Evolutionary conservation across 202 grass and related monocot genomes (phyloP).

Genomic region (Setaria italica): DNA sequence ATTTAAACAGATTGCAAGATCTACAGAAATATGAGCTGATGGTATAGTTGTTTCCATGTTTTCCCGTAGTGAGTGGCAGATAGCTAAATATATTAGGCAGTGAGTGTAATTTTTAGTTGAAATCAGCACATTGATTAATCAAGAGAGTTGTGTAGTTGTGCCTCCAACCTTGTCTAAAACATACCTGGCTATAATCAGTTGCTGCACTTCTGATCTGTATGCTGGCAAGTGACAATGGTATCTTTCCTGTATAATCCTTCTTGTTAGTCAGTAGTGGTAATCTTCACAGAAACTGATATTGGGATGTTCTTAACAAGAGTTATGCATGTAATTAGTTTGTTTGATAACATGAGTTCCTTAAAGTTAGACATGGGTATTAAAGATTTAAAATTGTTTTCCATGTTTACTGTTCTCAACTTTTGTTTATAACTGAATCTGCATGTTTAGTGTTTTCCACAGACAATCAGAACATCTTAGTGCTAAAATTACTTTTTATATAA

Average conservation of each 20-base stretch:
- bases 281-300: neutral
- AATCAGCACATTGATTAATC: neutral
- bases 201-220: neutral
- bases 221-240: neutral
- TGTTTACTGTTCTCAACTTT: neutral
- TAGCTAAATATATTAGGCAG: neutral
- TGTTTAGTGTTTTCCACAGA: neutral
- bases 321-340: neutral
- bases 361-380: neutral
- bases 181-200: neutral
- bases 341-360: neutral
- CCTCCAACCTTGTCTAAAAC: neutral
- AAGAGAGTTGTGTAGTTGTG: neutral
- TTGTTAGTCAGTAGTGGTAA: neutral
- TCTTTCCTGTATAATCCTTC: neutral
- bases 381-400: neutral
- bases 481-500: constrained; percentile 19
- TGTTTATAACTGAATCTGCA: neutral
- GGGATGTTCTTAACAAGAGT: neutral
- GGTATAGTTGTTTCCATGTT: neutral
- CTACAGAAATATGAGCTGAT: neutral
- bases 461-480: neutral
- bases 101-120: constrained; percentile 26
- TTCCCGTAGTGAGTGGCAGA: neutral
- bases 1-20: neutral